Base-by-base conservation (phyloP, 2,329 filamentous ascomycete species). In the Scytalidium sp. region DNA sequence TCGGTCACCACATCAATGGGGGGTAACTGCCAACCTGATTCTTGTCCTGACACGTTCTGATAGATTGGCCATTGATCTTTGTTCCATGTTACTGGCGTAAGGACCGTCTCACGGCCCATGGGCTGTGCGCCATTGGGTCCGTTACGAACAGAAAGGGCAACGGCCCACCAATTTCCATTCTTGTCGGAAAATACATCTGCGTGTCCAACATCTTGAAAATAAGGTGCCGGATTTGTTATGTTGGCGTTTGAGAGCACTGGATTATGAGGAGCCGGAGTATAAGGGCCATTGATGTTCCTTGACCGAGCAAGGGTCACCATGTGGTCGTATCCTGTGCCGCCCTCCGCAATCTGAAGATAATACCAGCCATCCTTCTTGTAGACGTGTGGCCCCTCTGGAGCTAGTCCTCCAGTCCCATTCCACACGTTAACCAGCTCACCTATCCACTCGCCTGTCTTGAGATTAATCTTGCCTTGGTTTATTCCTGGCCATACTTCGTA, bases 151-250 rank as follows among this genome's bases (percentile, higher is more conserved):
- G 72, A 67, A 1, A 83, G 62, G 1, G 70, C 69, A 4, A 75
- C 65, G 0, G 69, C 73, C 78, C 77, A 81, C 79, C 79, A 83
- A 23, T 75, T 71, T 0, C 74, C 76, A 0, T 55, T 29, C 1
- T 54, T 53, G 50, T 83, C 79, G 43, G 79, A 72, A 51, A 83
- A 81, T 2, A 83, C 52, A 53, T 83, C 79, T 1, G 76, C 74
- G 47, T 83, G 80, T 0, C 80, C 80, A 0, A 80, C 73, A 46
- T 32, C 20, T 19, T 46, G 44, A 55, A 58, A 75, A 46, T 72
- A 74, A 19, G 58, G 65, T 9, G 32, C 32, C 17, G 32, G 32
- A 36, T 36, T 36, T 1, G 66, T 69, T 0, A 71, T 74, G 39
- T 74, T 73, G 9, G 66, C 67, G 13, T 72, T 73, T 1, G 71